Percentiles rank a stretch among this genome's conserved stretches.
These are phyloP conservation scores for Phytophthora palmivora DNA, from an alignment of 352 stramenopile genomes.

Conservation along the genomic window DNA sequence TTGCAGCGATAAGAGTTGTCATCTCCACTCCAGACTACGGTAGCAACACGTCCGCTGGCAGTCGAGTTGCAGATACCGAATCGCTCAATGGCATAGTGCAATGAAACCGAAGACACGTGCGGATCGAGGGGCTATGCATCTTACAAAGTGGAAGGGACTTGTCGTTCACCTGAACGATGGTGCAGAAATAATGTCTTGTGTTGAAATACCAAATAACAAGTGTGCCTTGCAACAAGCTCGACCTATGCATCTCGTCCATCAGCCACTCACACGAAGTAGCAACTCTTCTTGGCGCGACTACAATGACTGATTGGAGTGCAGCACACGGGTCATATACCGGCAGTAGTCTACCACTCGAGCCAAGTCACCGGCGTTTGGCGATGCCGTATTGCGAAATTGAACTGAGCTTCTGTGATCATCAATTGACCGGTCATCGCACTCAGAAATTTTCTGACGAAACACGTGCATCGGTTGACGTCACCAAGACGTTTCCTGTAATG, in stretches of 20 bases:
- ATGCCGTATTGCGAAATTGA: constrained; percentile 1
- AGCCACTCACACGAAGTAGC: background rate
- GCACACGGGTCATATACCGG: background rate
- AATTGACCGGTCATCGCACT: too few species aligned
- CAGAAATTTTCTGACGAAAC: too few species aligned
- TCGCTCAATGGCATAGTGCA: constrained; percentile 8
- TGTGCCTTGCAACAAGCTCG: background rate
- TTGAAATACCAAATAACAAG: background rate
- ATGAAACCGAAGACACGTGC: constrained; percentile 31
- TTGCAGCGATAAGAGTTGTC: constrained; percentile 14
- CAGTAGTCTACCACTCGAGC: background rate
- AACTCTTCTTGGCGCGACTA: background rate
- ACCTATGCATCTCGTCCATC: background rate
- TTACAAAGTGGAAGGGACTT: background rate
- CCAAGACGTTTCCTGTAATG: too few species aligned
- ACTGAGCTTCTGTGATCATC: background rate
- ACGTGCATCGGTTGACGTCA: too few species aligned
- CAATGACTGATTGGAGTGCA: background rate
- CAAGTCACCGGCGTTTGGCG: too few species aligned
- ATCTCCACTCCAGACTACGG: too few species aligned
- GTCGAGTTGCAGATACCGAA: constrained; percentile 29
- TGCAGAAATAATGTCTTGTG: constrained; percentile 7
- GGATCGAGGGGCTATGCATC: constrained; percentile 37
- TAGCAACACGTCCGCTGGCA: too few species aligned
- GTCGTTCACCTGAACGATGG: background rate